Evolutionary conservation across 345 rosid species (phyloP).

Genomic region (Gynandropsis gynandra): DNA sequence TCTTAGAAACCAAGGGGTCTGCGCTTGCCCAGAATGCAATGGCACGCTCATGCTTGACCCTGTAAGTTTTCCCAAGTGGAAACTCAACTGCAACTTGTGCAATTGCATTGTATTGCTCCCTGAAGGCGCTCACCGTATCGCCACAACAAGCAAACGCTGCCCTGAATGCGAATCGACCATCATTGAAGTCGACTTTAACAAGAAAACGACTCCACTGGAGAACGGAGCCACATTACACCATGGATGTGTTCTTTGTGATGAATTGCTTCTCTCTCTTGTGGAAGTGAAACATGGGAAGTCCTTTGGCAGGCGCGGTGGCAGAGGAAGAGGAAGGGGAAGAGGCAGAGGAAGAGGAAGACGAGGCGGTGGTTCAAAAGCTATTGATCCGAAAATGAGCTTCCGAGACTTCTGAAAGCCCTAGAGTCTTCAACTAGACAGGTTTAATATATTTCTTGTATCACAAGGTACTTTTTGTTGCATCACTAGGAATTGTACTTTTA

Average conservation of each 20-base stretch:
- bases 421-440: neutral
- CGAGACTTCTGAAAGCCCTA: conserved; percentile 7
- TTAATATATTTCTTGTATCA: neutral
- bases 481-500: neutral
- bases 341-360: conserved; percentile 50
- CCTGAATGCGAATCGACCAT: conserved; percentile 72
- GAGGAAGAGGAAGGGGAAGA: conserved; percentile 70
- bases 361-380: conserved; percentile 26
- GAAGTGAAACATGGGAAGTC: conserved; percentile 84
- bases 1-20: conserved; percentile 76
- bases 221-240: conserved; percentile 71
- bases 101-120: conserved; percentile 86
- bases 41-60: conserved; percentile 91
- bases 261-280: conserved; percentile 79
- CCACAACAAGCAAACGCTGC: conserved; percentile 57
- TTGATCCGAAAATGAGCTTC: conserved; percentile 22
- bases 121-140: conserved; percentile 81
- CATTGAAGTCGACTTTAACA: conserved; percentile 86
- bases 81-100: conserved; percentile 90
- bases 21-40: conserved; percentile 93
- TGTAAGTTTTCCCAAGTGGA: conserved; percentile 87
- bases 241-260: conserved; percentile 89
- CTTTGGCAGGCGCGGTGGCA: conserved; percentile 50
- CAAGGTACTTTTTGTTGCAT: neutral
- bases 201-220: conserved; percentile 76